phyloP scores from a whole-genome alignment of 192 early-diverging fungal species.

The Cladochytrium replicatum region DNA sequence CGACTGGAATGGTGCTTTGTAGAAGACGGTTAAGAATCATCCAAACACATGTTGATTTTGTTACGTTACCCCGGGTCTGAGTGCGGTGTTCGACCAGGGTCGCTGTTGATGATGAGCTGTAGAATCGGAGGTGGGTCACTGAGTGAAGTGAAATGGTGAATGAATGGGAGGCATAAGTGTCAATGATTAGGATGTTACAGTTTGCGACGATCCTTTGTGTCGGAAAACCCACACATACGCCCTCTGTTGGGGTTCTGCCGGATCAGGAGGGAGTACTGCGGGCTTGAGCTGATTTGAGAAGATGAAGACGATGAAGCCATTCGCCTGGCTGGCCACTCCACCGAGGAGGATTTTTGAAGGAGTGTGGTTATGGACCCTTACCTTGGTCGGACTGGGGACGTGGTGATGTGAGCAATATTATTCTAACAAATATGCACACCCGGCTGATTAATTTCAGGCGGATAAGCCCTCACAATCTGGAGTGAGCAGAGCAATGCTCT shows the following conservation, averaged over 20 bases:
- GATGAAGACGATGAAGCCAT: too few relatives aligned
- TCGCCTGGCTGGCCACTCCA: too few relatives aligned
- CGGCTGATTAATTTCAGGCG: too few relatives aligned
- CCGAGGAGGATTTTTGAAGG: too few relatives aligned
- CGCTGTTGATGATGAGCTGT: slow-evolving; percentile 14
- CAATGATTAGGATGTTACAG: slow-evolving; percentile 7
- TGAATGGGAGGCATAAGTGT: slow-evolving; percentile 5
- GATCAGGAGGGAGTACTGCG: slow-evolving; percentile 3
- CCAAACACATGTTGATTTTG: slow-evolving; percentile 1
- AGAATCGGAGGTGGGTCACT: slow-evolving; percentile 24
- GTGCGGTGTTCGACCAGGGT: not conserved
- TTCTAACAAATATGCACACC: too few relatives aligned
- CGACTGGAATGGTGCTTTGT: not conserved
- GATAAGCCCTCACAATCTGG: too few relatives aligned
- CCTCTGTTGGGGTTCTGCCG: slow-evolving; percentile 11
- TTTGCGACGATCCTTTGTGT: slow-evolving; percentile 6
- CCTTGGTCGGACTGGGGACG: too few relatives aligned
- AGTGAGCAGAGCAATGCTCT: too few relatives aligned
- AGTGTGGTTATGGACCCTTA: too few relatives aligned
- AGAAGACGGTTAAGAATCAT: slow-evolving; percentile 3
- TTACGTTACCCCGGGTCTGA: slow-evolving; percentile 7
- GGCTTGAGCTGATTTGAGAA: too few relatives aligned
- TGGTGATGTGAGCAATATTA: too few relatives aligned
- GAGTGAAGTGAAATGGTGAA: slow-evolving; percentile 4
- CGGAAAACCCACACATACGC: slow-evolving; percentile 13